A percentile compares a stretch with the other conserved stretches of the same genome.
Conservation (phyloP, 2,329 filamentous ascomycete genomes). For the Aspergillus clavatus region DNA sequence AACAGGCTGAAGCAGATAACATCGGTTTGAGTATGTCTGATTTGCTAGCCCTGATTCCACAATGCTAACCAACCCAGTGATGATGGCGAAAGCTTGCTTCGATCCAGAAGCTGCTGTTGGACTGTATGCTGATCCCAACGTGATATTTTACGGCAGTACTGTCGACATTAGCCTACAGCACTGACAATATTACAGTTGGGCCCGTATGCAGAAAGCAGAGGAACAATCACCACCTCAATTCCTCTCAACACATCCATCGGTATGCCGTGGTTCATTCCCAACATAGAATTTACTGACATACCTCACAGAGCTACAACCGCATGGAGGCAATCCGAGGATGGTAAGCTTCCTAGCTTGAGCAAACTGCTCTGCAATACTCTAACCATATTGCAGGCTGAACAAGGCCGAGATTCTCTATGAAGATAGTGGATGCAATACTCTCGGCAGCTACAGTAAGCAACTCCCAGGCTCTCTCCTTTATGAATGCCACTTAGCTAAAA, state of each 20-base stretch:
- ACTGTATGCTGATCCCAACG: constrained; percentile 34
- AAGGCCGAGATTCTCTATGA: constrained; percentile 38
- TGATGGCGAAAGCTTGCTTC: constrained; percentile 61
- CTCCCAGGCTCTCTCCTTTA: not conserved
- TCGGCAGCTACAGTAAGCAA: constrained; percentile 27
- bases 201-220: constrained; percentile 47
- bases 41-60: not conserved
- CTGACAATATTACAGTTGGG: constrained; percentile 36
- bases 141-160: not conserved
- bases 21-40: constrained; percentile 49
- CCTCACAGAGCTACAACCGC: constrained; percentile 47
- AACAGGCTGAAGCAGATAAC: constrained; percentile 55
- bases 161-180: not conserved
- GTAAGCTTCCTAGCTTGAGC: constrained; percentile 23
- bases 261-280: constrained; percentile 14
- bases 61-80: constrained; percentile 38
- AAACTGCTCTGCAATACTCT: constrained; percentile 7
- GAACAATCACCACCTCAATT: constrained; percentile 50
- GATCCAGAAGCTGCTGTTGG: constrained; percentile 52
- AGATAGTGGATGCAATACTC: constrained; percentile 35
- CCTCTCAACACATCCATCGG: constrained; percentile 56
- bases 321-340: constrained; percentile 52
- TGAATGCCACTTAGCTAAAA: not conserved
- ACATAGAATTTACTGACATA: constrained; percentile 3
- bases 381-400: constrained; percentile 29